Percentiles rank a stretch among this genome's conserved stretches.
Conservation (phyloP, 1,139 yeast species). For the Kurtzmaniella quercitrusa region DNA sequence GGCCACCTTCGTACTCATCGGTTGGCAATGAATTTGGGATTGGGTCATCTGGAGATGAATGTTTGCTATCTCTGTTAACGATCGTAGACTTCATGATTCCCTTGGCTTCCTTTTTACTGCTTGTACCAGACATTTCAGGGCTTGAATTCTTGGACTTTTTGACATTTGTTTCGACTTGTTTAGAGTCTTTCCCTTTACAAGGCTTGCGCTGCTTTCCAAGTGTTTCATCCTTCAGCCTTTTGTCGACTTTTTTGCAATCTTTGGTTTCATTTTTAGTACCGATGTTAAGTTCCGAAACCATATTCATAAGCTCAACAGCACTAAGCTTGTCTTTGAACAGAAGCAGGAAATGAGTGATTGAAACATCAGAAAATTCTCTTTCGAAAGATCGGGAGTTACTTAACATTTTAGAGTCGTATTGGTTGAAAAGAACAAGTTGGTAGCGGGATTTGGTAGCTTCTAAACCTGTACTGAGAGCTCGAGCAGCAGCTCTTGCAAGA, state of each 20-base stretch:
- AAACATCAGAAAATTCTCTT: conserved; percentile 19
- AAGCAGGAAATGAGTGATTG: conserved; percentile 22
- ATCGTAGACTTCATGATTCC: background rate
- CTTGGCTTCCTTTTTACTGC: background rate
- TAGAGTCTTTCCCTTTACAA: background rate
- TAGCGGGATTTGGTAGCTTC: conserved; percentile 25
- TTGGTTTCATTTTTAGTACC: background rate
- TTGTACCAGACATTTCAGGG: background rate
- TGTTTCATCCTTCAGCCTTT: background rate
- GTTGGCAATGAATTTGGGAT: background rate
- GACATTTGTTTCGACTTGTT: background rate
- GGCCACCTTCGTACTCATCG: conserved; percentile 2
- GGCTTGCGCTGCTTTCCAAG: too few relatives aligned
- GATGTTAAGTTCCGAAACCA: conserved; percentile 19
- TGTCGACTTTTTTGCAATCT: background rate
- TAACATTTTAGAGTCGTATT: conserved; percentile 13
- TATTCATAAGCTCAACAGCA: conserved; percentile 22
- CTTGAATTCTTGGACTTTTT: background rate
- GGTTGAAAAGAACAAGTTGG: conserved; percentile 22
- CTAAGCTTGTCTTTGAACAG: conserved; percentile 28
- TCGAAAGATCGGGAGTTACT: conserved; percentile 8
- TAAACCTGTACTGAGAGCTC: conserved; percentile 22
- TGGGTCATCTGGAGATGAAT: background rate
- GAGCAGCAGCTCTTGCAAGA: background rate
- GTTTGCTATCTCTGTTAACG: background rate